A percentile compares a stretch with the other conserved stretches of the same genome.
Evolutionary conservation across 1,284 basidiomycete species (phyloP).

Genomic region (Golubevia sp.): DNA sequence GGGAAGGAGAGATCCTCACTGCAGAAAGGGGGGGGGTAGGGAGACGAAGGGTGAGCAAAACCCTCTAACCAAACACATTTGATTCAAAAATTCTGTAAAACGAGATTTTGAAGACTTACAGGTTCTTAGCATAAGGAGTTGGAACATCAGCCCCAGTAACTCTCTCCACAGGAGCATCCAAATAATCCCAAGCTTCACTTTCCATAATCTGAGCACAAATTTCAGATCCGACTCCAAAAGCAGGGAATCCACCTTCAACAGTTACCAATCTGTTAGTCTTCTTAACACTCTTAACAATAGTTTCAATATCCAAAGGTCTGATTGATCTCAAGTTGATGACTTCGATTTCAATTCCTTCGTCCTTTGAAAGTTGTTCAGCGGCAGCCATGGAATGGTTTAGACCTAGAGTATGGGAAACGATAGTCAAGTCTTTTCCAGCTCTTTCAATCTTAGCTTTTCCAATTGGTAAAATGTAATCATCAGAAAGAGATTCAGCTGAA

Average conservation of each 20-base stretch:
- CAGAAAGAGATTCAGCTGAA: slow-evolving; percentile 90
- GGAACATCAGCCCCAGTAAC: slow-evolving; percentile 81
- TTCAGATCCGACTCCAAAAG: slow-evolving; percentile 96
- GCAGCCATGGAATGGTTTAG: slow-evolving; percentile 69
- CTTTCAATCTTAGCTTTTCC: slow-evolving; percentile 97
- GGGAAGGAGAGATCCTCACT: slow-evolving; percentile 51
- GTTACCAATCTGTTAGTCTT: slow-evolving; percentile 96
- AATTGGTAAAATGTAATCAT: slow-evolving; percentile 88
- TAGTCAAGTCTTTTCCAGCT: slow-evolving; percentile 87
- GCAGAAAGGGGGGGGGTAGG: too few species aligned
- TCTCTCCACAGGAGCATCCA: slow-evolving; percentile 96
- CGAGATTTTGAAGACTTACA: slow-evolving; percentile 67
- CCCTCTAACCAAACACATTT: too few species aligned
- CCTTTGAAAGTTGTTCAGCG: slow-evolving; percentile 81
- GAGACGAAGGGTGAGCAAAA: too few species aligned
- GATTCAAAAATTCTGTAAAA: too few species aligned
- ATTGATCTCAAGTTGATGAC: slow-evolving; percentile 96
- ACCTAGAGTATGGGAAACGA: slow-evolving; percentile 77
- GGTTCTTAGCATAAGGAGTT: slow-evolving; percentile 34
- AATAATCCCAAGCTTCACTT: slow-evolving; percentile 93
- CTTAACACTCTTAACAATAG: slow-evolving; percentile 92
- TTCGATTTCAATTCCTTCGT: slow-evolving; percentile 91
- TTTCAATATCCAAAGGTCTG: slow-evolving; percentile 94
- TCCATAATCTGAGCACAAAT: slow-evolving; percentile 83
- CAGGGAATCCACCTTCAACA: slow-evolving; percentile 98